Conservation (phyloP, 805 yeast species). For the Saccharomycopsis fibuligera region DNA sequence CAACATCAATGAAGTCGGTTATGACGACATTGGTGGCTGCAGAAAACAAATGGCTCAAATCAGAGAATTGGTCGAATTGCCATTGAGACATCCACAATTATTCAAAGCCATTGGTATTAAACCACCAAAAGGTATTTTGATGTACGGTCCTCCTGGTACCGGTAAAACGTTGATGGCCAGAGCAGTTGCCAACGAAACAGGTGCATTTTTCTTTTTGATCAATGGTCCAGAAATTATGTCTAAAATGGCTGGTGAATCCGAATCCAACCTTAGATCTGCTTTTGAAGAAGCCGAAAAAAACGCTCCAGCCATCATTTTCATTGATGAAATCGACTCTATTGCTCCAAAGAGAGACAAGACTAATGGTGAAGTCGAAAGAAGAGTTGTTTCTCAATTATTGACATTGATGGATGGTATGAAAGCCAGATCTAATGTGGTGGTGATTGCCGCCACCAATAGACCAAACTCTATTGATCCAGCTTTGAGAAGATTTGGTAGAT, state of each 20-base stretch:
- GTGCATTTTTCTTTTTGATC: slow-evolving; percentile 95
- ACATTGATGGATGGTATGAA: slow-evolving; percentile 99
- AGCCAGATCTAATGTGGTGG: slow-evolving; percentile 97
- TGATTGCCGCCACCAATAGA: slow-evolving; percentile 91
- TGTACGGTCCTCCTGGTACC: slow-evolving; percentile 99
- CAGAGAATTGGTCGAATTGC: slow-evolving; percentile 96
- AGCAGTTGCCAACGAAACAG: slow-evolving; percentile 99
- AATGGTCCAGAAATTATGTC: slow-evolving; percentile 99
- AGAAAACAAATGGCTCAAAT: slow-evolving; percentile 99
- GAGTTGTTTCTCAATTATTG: slow-evolving; percentile 96
- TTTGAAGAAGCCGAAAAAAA: slow-evolving; percentile 99
- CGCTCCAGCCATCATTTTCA: slow-evolving; percentile 95
- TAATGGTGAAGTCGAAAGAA: slow-evolving; percentile 98
- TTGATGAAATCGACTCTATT: slow-evolving; percentile 97
- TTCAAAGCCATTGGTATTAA: slow-evolving; percentile 97
- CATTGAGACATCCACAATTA: slow-evolving; percentile 95
- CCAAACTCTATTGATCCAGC: slow-evolving; percentile 74
- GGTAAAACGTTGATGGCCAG: slow-evolving; percentile 99
- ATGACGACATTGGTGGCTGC: slow-evolving; percentile 98
- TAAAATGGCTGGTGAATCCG: slow-evolving; percentile 99
- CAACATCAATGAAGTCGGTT: slow-evolving; percentile 93
- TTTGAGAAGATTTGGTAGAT: slow-evolving; percentile 82
- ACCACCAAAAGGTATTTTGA: slow-evolving; percentile 96
- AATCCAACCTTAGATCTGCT: slow-evolving; percentile 93
- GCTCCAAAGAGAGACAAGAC: slow-evolving; percentile 99